These are phyloP conservation scores for Pythium sukuiense DNA, from an alignment of 352 stramenopile genomes.

Conservation along the genomic window DNA sequence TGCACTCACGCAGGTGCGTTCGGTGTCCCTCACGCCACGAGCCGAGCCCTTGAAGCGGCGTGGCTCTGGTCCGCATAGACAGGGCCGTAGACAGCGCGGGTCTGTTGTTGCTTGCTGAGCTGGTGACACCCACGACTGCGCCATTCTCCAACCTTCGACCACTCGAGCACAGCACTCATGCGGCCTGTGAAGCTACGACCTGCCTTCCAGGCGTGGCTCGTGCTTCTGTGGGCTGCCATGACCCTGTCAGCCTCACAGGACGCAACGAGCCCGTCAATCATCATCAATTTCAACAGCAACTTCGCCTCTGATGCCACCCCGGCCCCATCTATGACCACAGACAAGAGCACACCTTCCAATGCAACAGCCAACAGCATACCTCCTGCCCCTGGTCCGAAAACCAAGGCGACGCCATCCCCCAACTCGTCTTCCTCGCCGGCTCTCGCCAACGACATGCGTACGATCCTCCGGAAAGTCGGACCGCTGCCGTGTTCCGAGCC, in stretches of 20 bases:
- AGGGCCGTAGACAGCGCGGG: neutral
- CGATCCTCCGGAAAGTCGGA: constrained; percentile 19
- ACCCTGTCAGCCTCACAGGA: neutral
- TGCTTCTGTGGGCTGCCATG: neutral
- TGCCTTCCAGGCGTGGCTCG: neutral
- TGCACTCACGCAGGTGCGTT: neutral
- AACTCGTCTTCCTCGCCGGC: neutral
- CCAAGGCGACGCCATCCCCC: neutral
- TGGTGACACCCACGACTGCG: neutral
- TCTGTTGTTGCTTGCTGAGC: neutral
- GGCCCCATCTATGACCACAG: neutral
- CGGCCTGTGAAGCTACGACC: neutral
- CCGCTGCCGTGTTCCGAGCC: constrained; percentile 13
- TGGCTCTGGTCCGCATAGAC: constrained; percentile 10
- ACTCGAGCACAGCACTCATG: neutral
- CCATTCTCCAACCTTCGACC: neutral
- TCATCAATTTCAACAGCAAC: neutral
- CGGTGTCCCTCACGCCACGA: neutral
- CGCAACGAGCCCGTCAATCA: neutral
- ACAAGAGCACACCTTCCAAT: neutral
- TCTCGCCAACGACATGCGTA: constrained; percentile 25
- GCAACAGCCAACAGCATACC: neutral
- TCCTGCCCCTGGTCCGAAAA: neutral
- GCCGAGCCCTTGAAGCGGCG: neutral
- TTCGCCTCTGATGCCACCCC: neutral